These are phyloP conservation scores for Pilasporangium apinafurcum DNA, from an alignment of 352 stramenopile species.

Conservation along the genomic window DNA sequence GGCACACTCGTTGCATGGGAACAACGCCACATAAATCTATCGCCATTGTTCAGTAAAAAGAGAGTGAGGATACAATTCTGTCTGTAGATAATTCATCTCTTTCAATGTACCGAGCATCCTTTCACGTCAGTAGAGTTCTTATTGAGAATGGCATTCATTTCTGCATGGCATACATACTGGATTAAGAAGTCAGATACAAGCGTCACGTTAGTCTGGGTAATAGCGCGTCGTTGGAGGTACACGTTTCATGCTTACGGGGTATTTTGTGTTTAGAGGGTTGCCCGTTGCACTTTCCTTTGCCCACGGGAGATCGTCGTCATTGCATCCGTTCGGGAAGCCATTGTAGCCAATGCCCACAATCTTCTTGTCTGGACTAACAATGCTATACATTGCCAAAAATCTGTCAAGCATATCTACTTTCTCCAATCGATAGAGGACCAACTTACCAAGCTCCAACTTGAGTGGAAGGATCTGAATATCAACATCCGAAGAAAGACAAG, in stretches of 20 bases:
- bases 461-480: conserved; percentile 89
- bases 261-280: conserved; percentile 92
- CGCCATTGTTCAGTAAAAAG: conserved; percentile 13
- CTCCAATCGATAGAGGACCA: neutral
- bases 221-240: neutral
- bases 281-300: conserved; percentile 49
- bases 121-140: conserved; percentile 94
- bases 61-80: conserved; percentile 4
- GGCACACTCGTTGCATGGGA: conserved; percentile 98
- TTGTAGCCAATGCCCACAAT: conserved; percentile 99
- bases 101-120: conserved; percentile 69
- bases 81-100: neutral
- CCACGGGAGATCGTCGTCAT: conserved; percentile 95
- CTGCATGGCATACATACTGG: conserved; percentile 97
- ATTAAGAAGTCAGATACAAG: neutral
- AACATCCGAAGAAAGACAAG: neutral
- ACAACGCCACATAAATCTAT: conserved; percentile 98
- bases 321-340: conserved; percentile 95
- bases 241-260: conserved; percentile 48
- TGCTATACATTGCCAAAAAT: conserved; percentile 29
- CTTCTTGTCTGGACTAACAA: conserved; percentile 94
- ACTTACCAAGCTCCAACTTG: conserved; percentile 94
- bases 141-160: conserved; percentile 99
- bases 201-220: neutral
- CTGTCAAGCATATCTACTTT: neutral